Conservation (phyloP, 768 basidiomycete species). For the Lyophyllum atratum region DNA sequence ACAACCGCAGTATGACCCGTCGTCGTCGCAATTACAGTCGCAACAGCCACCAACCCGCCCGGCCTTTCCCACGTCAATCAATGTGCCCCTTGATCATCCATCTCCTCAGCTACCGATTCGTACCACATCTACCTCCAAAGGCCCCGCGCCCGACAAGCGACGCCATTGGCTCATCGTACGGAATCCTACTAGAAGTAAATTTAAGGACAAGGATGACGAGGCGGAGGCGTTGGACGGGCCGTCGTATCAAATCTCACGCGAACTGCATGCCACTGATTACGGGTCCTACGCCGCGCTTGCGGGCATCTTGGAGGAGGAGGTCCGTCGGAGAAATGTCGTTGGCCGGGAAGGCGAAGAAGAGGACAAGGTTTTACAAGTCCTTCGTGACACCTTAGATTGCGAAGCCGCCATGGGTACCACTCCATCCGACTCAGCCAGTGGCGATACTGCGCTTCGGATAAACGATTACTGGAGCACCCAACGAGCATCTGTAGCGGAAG, state of each 20-base stretch:
- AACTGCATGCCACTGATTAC: constrained; percentile 57
- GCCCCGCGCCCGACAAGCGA: constrained; percentile 33
- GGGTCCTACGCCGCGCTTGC: constrained; percentile 61
- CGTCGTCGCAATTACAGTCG: constrained; percentile 24
- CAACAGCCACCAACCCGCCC: constrained; percentile 23
- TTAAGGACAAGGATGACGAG: constrained; percentile 58
- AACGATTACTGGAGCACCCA: constrained; percentile 50
- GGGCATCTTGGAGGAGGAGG: constrained; percentile 47
- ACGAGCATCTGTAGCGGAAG: constrained; percentile 57
- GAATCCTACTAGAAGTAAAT: constrained; percentile 48
- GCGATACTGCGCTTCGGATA: constrained; percentile 10
- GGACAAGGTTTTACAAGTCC: constrained; percentile 28
- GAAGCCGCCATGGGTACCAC: constrained; percentile 22
- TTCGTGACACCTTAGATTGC: constrained; percentile 41
- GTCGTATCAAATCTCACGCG: constrained; percentile 51
- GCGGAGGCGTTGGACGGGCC: constrained; percentile 35
- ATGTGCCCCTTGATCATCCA: constrained; percentile 12
- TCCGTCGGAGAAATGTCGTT: constrained; percentile 32
- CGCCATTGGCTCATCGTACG: constrained; percentile 67
- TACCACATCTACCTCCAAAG: constrained; percentile 20
- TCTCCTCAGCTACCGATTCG: constrained; percentile 26
- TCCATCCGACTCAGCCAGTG: constrained; percentile 4
- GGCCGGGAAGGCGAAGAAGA: constrained; percentile 32
- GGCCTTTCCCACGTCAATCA: constrained; percentile 18
- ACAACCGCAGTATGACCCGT: constrained; percentile 26